Conservation (phyloP, 768 basidiomycete genomes). For the Lentinula sp. region DNA sequence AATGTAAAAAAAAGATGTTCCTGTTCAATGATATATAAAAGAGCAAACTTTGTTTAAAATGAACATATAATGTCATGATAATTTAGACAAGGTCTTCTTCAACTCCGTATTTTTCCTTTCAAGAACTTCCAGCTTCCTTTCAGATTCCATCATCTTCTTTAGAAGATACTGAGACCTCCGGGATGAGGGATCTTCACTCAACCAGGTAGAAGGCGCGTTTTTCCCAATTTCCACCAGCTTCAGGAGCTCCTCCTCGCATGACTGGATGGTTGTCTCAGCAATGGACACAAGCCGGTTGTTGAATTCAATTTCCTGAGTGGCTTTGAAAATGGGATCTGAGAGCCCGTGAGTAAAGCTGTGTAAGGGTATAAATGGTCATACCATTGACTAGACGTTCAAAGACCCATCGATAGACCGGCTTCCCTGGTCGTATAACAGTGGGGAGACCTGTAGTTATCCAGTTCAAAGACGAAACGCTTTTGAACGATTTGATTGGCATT, state of each 20-base stretch:
- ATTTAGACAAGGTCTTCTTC: slow-evolving; percentile 33
- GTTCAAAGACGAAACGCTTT: not conserved
- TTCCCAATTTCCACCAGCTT: slow-evolving; percentile 61
- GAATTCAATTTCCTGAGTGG: slow-evolving; percentile 74
- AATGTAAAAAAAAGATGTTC: too few species aligned
- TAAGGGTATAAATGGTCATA: slow-evolving; percentile 22
- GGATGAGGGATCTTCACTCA: slow-evolving; percentile 44
- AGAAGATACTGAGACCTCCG: slow-evolving; percentile 63
- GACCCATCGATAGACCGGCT: slow-evolving; percentile 82
- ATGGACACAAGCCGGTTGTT: slow-evolving; percentile 62
- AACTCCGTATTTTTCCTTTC: slow-evolving; percentile 68
- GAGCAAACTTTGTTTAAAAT: too few species aligned
- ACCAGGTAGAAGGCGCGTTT: slow-evolving; percentile 36
- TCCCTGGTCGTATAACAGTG: slow-evolving; percentile 80
- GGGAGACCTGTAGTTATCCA: slow-evolving; percentile 58
- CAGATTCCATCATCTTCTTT: slow-evolving; percentile 67
- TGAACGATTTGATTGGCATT: slow-evolving; percentile 5
- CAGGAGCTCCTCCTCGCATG: slow-evolving; percentile 73
- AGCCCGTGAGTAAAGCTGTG: not conserved
- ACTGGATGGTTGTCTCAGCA: slow-evolving; percentile 57
- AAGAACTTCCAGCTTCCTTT: slow-evolving; percentile 60
- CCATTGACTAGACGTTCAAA: slow-evolving; percentile 80
- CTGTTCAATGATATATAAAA: too few species aligned
- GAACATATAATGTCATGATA: not conserved
- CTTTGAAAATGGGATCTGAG: slow-evolving; percentile 71